Percentiles rank a stretch among this genome's conserved stretches.
phyloP scores from a whole-genome alignment of 495 filamentous ascomycete species.

The Penicillium goetzii region DNA sequence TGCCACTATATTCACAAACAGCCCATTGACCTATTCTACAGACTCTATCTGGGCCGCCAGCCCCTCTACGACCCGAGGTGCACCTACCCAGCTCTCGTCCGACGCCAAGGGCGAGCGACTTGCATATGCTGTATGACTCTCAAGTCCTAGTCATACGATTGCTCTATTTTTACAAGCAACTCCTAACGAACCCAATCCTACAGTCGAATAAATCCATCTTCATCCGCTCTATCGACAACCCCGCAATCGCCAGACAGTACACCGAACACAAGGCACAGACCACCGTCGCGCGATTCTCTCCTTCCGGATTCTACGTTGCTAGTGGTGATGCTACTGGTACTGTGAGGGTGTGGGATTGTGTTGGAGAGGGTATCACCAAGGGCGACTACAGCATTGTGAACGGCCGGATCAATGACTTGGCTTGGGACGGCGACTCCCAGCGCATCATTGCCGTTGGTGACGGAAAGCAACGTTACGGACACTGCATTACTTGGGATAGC shows the following conservation, averaged over 20 bases:
- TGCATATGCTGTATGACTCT: slow-evolving; percentile 79
- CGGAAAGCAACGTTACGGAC: slow-evolving; percentile 90
- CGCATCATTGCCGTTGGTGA: slow-evolving; percentile 95
- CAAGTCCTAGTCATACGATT: not conserved
- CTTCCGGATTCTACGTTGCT: slow-evolving; percentile 94
- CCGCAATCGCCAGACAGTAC: slow-evolving; percentile 81
- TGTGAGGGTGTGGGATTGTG: slow-evolving; percentile 86
- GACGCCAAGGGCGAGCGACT: slow-evolving; percentile 92
- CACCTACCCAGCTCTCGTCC: slow-evolving; percentile 85
- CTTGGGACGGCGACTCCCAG: slow-evolving; percentile 97
- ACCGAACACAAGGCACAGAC: slow-evolving; percentile 84
- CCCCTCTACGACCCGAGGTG: slow-evolving; percentile 82
- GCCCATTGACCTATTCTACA: slow-evolving; percentile 32
- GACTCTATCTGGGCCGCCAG: slow-evolving; percentile 74
- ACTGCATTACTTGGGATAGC: slow-evolving; percentile 92
- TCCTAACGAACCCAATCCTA: slow-evolving; percentile 20
- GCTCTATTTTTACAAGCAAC: not conserved
- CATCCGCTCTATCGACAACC: slow-evolving; percentile 88
- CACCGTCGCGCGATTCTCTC: slow-evolving; percentile 92
- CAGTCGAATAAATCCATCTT: slow-evolving; percentile 97
- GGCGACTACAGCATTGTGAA: slow-evolving; percentile 94
- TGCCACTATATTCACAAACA: not conserved
- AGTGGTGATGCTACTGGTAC: slow-evolving; percentile 84
- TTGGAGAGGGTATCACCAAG: slow-evolving; percentile 60
- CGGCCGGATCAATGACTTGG: slow-evolving; percentile 91